Base-by-base conservation (phyloP, 371 early-diverging fungal genomes). In the Mortierella sp. region DNA sequence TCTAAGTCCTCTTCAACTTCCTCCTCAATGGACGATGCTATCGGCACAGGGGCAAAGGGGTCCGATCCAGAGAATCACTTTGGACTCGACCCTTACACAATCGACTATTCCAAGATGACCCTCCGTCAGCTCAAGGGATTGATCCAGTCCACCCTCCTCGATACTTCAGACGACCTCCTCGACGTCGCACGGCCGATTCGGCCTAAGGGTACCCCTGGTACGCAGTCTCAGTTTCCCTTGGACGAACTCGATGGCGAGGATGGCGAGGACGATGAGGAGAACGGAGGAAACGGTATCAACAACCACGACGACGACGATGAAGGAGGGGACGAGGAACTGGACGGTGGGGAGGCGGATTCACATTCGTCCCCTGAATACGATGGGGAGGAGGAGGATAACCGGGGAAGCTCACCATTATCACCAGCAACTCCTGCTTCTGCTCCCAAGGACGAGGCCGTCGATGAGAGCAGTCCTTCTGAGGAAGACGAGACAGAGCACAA, bases 51-150 rank as follows among this genome's bases (percentile, higher is more conserved):
- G 29, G 75, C 84, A 32, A 48, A 35, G 24, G 84, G 80, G 1
- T 72, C 80, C 5, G 83, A 83, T 65, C 74, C 29, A 7, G 83
- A 82, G 35, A 82, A 82, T 68, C 63, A 82, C 46, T 75, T 72
- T 56, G 48, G 73, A 3, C 76, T 83, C 8, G 79, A 76, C 48
- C 32, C 71, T 0, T 4, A 60, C 3, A 12, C 65, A 24, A 3
- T 8, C 7, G 75, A 77, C 32, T 75, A 72, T 21, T 29, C 71
- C 4, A 8, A 72, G 7, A 58, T 79, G 71, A 24, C 77, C 21
- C 38, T 75, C 14, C 35, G 24, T 2, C n/a, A 75, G 12, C 79
- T 84, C 35, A 54, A 60, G 38, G 49, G 43, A 18, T n/a, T 74
- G 46, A 41, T 84, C 54, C 81, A 65, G 2, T 71, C 72, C 21